Evolutionary conservation across 1,139 yeast genomes (phyloP).

Genomic region (Eremothecium coryli): DNA sequence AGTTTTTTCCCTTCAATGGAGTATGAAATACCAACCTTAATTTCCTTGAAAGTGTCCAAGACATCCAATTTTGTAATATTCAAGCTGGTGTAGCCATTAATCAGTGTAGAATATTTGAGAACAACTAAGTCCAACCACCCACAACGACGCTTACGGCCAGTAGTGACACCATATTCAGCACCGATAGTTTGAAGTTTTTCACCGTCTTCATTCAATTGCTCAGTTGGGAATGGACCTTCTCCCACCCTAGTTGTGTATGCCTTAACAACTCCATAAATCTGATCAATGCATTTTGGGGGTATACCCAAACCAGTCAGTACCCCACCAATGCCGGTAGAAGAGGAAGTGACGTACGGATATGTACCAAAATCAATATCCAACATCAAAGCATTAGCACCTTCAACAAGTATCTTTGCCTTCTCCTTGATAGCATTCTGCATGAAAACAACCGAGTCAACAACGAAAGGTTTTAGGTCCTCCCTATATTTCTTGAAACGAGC

Average conservation of each 20-base stretch:
- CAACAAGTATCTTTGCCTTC: conserved; percentile 82
- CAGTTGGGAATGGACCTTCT: conserved; percentile 99
- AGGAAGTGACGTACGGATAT: conserved; percentile 94
- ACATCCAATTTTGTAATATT: conserved; percentile 95
- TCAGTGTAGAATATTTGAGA: conserved; percentile 76
- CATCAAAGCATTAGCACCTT: conserved; percentile 98
- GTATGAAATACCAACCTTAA: conserved; percentile 80
- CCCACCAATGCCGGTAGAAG: conserved; percentile 95
- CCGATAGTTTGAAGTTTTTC: conserved; percentile 85
- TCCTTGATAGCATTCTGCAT: conserved; percentile 73
- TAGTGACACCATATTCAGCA: conserved; percentile 95
- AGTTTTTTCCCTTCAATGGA: conserved; percentile 65
- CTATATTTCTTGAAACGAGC: conserved; percentile 66
- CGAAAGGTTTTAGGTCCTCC: conserved; percentile 74
- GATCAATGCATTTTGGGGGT: conserved; percentile 74
- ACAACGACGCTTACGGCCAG: conserved; percentile 98
- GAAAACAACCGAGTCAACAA: conserved; percentile 83
- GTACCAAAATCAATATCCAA: conserved; percentile 97
- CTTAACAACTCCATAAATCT: conserved; percentile 91
- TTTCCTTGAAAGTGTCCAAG: conserved; percentile 78
- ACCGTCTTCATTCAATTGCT: conserved; percentile 82
- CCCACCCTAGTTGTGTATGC: conserved; percentile 99
- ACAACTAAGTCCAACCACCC: conserved; percentile 99
- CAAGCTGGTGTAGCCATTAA: conserved; percentile 90
- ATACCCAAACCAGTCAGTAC: conserved; percentile 94